Evolutionary conservation across 2,329 filamentous ascomycete genomes (phyloP).

Genomic region (Xylaria sp.): DNA sequence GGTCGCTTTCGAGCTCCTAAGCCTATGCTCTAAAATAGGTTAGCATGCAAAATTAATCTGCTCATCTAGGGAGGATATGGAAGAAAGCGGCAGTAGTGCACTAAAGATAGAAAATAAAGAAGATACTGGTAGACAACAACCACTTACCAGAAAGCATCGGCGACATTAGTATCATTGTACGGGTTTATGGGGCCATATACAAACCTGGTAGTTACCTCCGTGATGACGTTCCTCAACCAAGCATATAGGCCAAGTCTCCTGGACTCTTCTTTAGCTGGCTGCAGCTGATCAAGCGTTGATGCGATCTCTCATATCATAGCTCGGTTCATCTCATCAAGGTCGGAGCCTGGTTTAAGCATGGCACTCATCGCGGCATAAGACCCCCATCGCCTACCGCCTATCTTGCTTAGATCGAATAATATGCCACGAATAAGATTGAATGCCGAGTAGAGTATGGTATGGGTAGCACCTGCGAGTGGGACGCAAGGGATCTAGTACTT

Average conservation of each 20-base stretch:
- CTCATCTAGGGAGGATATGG: too few species aligned
- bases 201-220: constrained; percentile 45
- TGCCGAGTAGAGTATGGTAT: too few species aligned
- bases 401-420: too few species aligned
- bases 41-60: too few species aligned
- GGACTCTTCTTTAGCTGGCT: constrained; percentile 19
- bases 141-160: constrained; percentile 46
- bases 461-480: too few species aligned
- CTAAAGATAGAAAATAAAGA: too few species aligned
- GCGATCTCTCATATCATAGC: constrained; percentile 42
- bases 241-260: constrained; percentile 29
- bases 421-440: too few species aligned
- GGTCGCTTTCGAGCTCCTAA: constrained; percentile 34
- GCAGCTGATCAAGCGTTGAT: constrained; percentile 30
- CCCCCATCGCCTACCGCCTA: too few species aligned
- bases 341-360: constrained; percentile 40
- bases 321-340: constrained; percentile 45
- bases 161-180: constrained; percentile 43
- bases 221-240: constrained; percentile 42
- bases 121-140: too few species aligned
- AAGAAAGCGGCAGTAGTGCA: too few species aligned
- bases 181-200: constrained; percentile 51
- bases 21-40: neutral
- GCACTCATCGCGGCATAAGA: constrained; percentile 43
- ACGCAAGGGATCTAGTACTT: too few species aligned